phyloP scores from a whole-genome alignment of 208 protist species.

The Crithidia bombi region DNA sequence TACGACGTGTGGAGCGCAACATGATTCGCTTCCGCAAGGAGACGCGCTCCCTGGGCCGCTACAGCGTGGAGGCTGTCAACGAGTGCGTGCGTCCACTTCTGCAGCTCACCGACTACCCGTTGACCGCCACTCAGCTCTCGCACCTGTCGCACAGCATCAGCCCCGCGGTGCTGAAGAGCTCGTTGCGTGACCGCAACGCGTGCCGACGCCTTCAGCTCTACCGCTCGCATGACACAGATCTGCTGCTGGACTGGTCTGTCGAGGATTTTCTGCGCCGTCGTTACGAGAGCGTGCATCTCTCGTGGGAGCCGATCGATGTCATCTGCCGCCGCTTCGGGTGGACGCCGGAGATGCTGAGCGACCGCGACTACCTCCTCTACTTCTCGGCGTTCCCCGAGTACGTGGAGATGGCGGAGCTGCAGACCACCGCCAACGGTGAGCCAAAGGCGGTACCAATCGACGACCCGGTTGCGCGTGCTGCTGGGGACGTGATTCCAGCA shows the following conservation, averaged over 20 bases:
- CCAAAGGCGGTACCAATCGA: conserved; percentile 62
- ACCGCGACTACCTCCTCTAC: conserved; percentile 84
- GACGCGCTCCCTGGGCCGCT: conserved; percentile 61
- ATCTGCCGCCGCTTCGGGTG: conserved; percentile 84
- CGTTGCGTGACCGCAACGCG: conserved; percentile 55
- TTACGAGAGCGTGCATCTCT: conserved; percentile 92
- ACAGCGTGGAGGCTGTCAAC: conserved; percentile 71
- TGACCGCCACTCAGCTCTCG: conserved; percentile 68
- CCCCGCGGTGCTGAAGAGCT: conserved; percentile 60
- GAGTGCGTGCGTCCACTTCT: conserved; percentile 84
- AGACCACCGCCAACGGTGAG: conserved; percentile 41
- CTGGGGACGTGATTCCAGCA: conserved; percentile 51
- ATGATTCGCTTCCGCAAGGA: conserved; percentile 79
- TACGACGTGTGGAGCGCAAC: conserved; percentile 74
- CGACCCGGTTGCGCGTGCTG: conserved; percentile 58
- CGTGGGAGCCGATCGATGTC: conserved; percentile 88
- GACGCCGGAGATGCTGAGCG: conserved; percentile 67
- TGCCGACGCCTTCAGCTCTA: conserved; percentile 80
- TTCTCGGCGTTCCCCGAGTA: conserved; percentile 78
- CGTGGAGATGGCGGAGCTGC: conserved; percentile 84
- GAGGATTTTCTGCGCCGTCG: conserved; percentile 91
- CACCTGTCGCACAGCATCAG: conserved; percentile 72
- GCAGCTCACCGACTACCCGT: conserved; percentile 87
- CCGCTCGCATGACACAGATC: conserved; percentile 75
- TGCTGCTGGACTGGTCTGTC: conserved; percentile 87